Evolutionary conservation across 495 filamentous ascomycete genomes (phyloP), one percentile per base, ranked within the genome.

Genomic region (Penicillium simplicissimum): DNA sequence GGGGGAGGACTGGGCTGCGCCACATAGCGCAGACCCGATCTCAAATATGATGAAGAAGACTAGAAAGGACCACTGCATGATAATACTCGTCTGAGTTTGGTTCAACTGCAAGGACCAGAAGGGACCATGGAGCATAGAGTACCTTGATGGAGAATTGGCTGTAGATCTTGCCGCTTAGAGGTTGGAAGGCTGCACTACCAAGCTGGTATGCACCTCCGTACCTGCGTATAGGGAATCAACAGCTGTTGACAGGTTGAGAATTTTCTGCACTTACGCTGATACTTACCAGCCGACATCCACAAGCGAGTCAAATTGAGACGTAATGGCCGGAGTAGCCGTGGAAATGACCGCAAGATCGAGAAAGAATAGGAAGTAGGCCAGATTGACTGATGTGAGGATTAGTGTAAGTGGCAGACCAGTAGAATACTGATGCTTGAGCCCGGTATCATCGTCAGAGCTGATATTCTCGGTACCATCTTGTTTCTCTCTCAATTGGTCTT

Each of bases 21-120:
- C 92, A 70, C 90, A 95, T 52, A 96, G 75, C 34, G 88, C 71
- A 42, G 85, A 88, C 19, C 87, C 87, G 21, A 91, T 35, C 62
- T 93, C 92, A 71, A 96, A 96, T 33, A 88, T 34, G 21, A 52
- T 28, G n/a, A 73, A 66, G 33, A 68, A 69, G 28, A 40, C 52
- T 13, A 72, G 47, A 37, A 66, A 73, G 11, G 60, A 63, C 59
- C 52, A 67, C 70, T 73, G 19, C 47, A 43, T 34, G 61, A 13
- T 52, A 35, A 45, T n/a, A 31, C 58, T 57, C 21, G 60, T 51
- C 19, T 42, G 38, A 31, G 28, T 4, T 7, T 31, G 4, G 3
- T 31, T 31, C 28, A 31, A 31, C 0, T 6, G 28, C 28, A 31
- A 31, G 28, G 28, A 31, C 4, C 2, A 3, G 28, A 31, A 31